phyloP scores from a whole-genome alignment of 257 asterid species.

The Nemophila menziesii region DNA sequence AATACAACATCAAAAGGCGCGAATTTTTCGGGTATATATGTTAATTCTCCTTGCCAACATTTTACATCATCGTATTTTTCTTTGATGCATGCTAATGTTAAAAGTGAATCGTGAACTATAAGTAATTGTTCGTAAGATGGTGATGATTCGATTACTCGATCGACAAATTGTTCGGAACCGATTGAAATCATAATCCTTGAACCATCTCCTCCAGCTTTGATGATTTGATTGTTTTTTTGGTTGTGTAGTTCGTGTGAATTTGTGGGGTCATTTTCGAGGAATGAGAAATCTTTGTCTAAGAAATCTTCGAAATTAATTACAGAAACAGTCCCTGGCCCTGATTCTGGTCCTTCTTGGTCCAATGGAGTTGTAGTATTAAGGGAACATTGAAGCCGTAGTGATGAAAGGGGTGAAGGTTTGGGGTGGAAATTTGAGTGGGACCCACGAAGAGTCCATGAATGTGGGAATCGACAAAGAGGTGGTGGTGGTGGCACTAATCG shows the following conservation, averaged over 20 bases:
- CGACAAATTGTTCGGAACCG: constrained; percentile 74
- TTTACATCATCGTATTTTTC: constrained; percentile 55
- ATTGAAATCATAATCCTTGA: constrained; percentile 60
- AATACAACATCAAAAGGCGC: constrained; percentile 52
- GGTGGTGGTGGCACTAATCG: constrained; percentile 18
- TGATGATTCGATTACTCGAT: constrained; percentile 38
- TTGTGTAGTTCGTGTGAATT: constrained; percentile 31
- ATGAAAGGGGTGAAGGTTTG: constrained; percentile 13
- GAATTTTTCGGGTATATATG: constrained; percentile 64
- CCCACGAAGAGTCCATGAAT: constrained; percentile 5
- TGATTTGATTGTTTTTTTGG: constrained; percentile 37
- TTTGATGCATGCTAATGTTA: constrained; percentile 63
- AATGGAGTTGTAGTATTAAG: constrained; percentile 20
- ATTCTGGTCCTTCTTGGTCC: too few species aligned
- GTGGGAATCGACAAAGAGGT: constrained; percentile 13
- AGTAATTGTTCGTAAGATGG: constrained; percentile 48
- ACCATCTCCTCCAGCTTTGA: constrained; percentile 45
- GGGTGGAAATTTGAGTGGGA: constrained; percentile 6
- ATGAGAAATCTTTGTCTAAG: constrained; percentile 70
- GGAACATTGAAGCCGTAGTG: constrained; percentile 15
- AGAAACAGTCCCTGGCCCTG: constrained; percentile 36
- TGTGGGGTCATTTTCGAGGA: constrained; percentile 40
- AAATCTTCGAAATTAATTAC: constrained; percentile 45
- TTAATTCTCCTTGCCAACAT: constrained; percentile 88
- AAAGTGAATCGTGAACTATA: constrained; percentile 63